Conservation (phyloP, 2,329 filamentous ascomycete genomes). For the Cadophora gregata region DNA sequence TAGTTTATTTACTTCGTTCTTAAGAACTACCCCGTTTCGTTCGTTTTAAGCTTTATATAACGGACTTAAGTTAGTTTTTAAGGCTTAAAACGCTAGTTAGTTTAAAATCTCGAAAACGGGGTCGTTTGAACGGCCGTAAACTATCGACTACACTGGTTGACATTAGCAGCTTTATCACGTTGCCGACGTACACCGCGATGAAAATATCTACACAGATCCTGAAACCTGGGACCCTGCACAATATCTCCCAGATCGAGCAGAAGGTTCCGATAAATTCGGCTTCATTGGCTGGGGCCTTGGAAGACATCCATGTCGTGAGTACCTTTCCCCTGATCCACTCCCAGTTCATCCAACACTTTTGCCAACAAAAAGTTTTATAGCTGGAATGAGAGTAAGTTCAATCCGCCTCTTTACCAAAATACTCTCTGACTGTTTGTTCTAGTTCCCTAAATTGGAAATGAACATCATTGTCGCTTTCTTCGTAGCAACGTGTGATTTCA, state of each 20-base stretch:
- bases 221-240: constrained; percentile 56
- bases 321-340: constrained; percentile 12
- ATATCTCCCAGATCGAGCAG: constrained; percentile 53
- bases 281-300: constrained; percentile 33
- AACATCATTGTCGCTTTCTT: constrained; percentile 57
- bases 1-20: too few relatives aligned
- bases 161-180: constrained; percentile 45
- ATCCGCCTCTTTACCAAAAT: neutral
- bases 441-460: constrained; percentile 60
- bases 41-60: too few relatives aligned
- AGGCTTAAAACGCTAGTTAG: too few relatives aligned
- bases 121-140: too few relatives aligned
- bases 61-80: too few relatives aligned
- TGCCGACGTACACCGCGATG: constrained; percentile 56
- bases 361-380: constrained; percentile 35
- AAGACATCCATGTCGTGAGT: constrained; percentile 48
- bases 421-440: neutral
- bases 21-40: too few relatives aligned
- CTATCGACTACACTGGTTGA: too few relatives aligned
- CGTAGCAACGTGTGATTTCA: constrained; percentile 55
- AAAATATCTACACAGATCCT: constrained; percentile 55
- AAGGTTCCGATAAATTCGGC: constrained; percentile 46
- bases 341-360: neutral
- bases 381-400: constrained; percentile 38
- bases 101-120: too few relatives aligned